Percentiles rank a stretch among this genome's conserved stretches.
phyloP scores from a whole-genome alignment of 1,284 basidiomycete genomes.

The Puccinia horiana region DNA sequence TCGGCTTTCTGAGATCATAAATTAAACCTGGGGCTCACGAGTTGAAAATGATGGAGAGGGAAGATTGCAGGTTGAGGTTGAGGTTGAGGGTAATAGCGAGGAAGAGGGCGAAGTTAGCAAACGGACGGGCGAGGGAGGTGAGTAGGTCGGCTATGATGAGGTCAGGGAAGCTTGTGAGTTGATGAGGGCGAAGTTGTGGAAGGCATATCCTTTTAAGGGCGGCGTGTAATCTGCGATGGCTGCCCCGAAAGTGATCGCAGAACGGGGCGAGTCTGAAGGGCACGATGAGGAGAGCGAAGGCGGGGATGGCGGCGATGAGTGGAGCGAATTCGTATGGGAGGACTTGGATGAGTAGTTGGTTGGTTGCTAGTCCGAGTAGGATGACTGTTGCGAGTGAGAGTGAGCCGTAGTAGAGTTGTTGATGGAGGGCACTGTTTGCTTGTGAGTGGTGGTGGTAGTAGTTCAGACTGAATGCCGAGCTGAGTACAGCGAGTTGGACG shows the following conservation, averaged over 20 bases:
- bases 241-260: conserved; percentile 60
- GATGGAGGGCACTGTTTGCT: background rate
- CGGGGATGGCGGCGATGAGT: background rate
- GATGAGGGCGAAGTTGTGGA: background rate
- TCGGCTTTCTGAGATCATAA: background rate
- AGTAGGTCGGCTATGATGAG: conserved; percentile 92
- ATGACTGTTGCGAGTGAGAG: background rate
- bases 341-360: background rate
- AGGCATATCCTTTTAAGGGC: background rate
- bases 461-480: background rate
- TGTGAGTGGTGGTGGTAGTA: background rate
- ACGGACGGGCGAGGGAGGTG: conserved; percentile 93
- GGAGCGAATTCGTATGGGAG: background rate
- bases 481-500: background rate
- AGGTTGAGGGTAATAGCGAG: conserved; percentile 69
- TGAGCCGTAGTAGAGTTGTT: background rate
- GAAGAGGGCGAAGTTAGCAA: conserved; percentile 92
- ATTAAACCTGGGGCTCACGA: background rate
- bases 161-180: conserved; percentile 72
- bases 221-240: background rate
- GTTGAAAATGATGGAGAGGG: conserved; percentile 20
- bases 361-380: background rate
- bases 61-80: conserved; percentile 35
- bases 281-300: background rate
- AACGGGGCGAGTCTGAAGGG: conserved; percentile 55